Evolutionary conservation across 352 stramenopile genomes (phyloP), one percentile per base, ranked within the genome.

Genomic region (Nothophytophthora sp.): DNA sequence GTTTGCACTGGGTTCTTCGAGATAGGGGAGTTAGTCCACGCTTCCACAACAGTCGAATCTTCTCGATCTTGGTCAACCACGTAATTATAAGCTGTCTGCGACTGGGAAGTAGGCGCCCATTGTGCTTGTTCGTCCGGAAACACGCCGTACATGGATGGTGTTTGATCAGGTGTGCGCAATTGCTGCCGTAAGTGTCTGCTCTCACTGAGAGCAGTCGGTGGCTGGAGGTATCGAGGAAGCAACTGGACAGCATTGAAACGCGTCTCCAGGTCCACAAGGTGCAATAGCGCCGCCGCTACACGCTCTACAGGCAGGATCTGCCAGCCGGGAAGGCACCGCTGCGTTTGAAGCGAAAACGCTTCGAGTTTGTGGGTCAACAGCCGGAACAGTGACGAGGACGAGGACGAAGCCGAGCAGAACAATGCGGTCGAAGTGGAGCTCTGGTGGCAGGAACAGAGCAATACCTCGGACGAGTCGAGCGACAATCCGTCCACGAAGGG

Each of bases 401-500:
- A 62, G 0, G 49, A 47, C 2, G 59, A 47, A 9, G 50, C 58
- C 16, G 71, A 83, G 15, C 52, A 68, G 28, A 73, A 65, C 12
- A 73, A 52, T 28, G 23, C 34, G 19, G 48, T 22, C 5, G 63
- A 67, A 0, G 55, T 23, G 3, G 61, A 51, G 13, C 58, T 55
- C 34, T 67, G 60, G 28, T 88, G 72, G 35, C 80, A 90, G 1
- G 75, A 76, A 19, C 76, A 88, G 3, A 90, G 55, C 58, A 90
- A 30, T 29, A 90, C 53, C 60, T 90, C 80, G 16, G 73, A 87
- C 20, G 76, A 74, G n/a, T 88, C 76, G 10, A 90, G 55, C 1
- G 80, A 63, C 5, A 90, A 63, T 25, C 76, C 80, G 29, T 90
- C 80, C 5, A 88, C 40, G 13, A 90, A 63, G 23, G 80, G 80